Base-by-base conservation (phyloP, 2,329 filamentous ascomycete species). In the Chaetomium olivaceum region DNA sequence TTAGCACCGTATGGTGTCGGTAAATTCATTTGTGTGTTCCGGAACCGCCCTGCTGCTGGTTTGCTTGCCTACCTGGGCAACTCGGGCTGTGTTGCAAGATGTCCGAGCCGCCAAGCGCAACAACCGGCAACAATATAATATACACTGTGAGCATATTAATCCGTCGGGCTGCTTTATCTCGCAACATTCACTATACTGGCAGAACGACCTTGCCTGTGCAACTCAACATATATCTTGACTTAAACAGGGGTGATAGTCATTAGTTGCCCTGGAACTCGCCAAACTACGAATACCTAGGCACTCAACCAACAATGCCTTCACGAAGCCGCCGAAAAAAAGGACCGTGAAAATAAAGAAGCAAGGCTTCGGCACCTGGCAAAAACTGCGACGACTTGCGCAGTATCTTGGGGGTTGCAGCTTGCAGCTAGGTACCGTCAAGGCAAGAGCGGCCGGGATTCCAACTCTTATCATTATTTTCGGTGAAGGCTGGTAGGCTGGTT, bases 41-140 rank as follows among this genome's bases (percentile, higher is more conserved):
- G 19, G 43, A 46, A 4, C 5, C 8, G 19, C 23, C 2, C 12
- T 11, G 23, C 48, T 27, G 48, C 23, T 12, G 11, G 33, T 9
- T 27, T 51, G 21, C 21, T 16, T 21, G 4, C 48, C 23, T 51
- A 39, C 36, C 14, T 39, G 36, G 36, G 36, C 36, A 39, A 39
- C 36, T 14, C 36, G 36, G 36, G 36, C 36, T 14, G 36, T 5
- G 14, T 39, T 9, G 33, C 33, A 36, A 36, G 8, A 36, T 39
- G 16, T 43, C 39, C 39, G 39, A 43, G 16, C 16, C 39, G 52
- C 51, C 54, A 58, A 58, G 33, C 16, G 36, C 56, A 39, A 46
- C 52, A 36, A 19, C 52, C 52, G 52, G 52, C 52, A 58, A 23
- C 39, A 58, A 25, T 46, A 23, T 58, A 29, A 29, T n/a, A 46